Conservation (phyloP, 257 asterid genomes). For the Fraxinus excelsior region DNA sequence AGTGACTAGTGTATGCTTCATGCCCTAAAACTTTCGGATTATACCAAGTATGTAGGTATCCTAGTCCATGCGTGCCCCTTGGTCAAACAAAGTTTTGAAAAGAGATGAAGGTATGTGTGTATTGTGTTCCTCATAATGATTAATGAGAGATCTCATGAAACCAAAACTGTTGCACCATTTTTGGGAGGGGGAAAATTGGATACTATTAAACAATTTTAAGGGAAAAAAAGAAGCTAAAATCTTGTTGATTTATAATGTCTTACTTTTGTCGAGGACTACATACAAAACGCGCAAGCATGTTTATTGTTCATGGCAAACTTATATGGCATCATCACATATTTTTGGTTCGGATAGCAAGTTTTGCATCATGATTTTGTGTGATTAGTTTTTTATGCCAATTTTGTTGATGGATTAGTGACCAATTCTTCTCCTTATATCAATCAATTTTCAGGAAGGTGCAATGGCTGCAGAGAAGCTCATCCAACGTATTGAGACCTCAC, state of each 20-base stretch:
- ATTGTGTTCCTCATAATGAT: neutral
- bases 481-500: slow-evolving; percentile 67
- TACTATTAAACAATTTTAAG: neutral
- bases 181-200: too few relatives aligned
- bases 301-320: neutral
- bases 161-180: neutral
- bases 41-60: neutral
- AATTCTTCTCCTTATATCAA: neutral
- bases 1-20: too few relatives aligned
- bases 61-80: neutral
- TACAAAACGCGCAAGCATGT: neutral
- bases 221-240: neutral
- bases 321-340: neutral
- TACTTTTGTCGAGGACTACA: neutral
- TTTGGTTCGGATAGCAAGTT: neutral
- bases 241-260: neutral
- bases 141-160: neutral
- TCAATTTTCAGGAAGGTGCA: slow-evolving; percentile 81
- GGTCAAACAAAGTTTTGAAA: neutral
- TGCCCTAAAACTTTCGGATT: neutral
- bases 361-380: neutral
- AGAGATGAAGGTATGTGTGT: neutral
- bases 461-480: slow-evolving; percentile 63
- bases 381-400: slow-evolving; percentile 4
- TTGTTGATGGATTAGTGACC: neutral